A percentile compares a stretch with the other conserved stretches of the same genome.
Evolutionary conservation across 2,329 filamentous ascomycete species (phyloP).

Genomic region (Malbranchea zuffiana): DNA sequence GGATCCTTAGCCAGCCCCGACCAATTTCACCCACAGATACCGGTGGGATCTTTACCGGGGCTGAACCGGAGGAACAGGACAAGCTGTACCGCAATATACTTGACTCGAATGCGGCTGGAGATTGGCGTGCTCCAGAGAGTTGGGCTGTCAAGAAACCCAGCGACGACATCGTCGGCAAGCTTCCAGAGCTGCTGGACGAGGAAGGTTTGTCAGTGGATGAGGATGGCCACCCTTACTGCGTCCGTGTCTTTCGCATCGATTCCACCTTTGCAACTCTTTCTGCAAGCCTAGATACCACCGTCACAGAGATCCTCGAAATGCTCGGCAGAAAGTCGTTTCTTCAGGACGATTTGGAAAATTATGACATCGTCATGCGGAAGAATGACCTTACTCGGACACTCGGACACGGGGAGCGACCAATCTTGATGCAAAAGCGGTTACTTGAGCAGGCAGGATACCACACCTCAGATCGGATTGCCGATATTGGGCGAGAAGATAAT

Average conservation of each 20-base stretch:
- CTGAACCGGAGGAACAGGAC: slow-evolving; percentile 17
- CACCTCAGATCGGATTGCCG: slow-evolving; percentile 75
- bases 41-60: slow-evolving; percentile 26
- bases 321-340: slow-evolving; percentile 91
- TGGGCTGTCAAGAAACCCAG: slow-evolving; percentile 71
- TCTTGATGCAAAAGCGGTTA: slow-evolving; percentile 83
- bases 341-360: slow-evolving; percentile 81
- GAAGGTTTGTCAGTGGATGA: slow-evolving; percentile 62
- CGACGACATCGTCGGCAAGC: slow-evolving; percentile 27
- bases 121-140: slow-evolving; percentile 91
- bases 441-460: slow-evolving; percentile 88
- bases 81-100: slow-evolving; percentile 23
- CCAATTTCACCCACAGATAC: slow-evolving; percentile 60
- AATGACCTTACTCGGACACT: slow-evolving; percentile 81
- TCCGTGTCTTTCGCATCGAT: slow-evolving; percentile 88
- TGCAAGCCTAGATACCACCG: slow-evolving; percentile 69
- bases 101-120: slow-evolving; percentile 33
- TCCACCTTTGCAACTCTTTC: slow-evolving; percentile 90
- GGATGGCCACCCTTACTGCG: slow-evolving; percentile 69
- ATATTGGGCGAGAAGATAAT: slow-evolving; percentile 91
- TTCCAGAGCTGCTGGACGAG: slow-evolving; percentile 50
- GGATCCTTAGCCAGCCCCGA: slow-evolving; percentile 62
- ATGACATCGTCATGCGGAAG: slow-evolving; percentile 89
- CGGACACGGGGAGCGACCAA: slow-evolving; percentile 63
- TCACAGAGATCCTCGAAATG: slow-evolving; percentile 76